Percentiles rank a stretch among this genome's conserved stretches.
phyloP scores from a whole-genome alignment of 2,329 filamentous ascomycete species.

The Penicillium sp. region DNA sequence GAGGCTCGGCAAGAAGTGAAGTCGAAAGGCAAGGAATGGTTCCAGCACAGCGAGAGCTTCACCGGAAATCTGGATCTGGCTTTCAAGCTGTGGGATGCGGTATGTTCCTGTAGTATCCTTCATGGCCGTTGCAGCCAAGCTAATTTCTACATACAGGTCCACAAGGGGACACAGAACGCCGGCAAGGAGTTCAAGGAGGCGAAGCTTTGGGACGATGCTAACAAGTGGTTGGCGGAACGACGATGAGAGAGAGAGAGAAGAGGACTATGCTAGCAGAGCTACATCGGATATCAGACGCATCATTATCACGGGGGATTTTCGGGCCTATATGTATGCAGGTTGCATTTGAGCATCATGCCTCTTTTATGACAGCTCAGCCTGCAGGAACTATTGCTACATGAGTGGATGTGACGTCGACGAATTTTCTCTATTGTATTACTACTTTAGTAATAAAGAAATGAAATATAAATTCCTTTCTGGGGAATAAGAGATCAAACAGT shows the following conservation, averaged over 20 bases:
- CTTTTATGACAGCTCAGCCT: constrained; percentile 13
- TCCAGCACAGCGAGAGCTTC: constrained; percentile 66
- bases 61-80: constrained; percentile 63
- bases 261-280: neutral
- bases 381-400: constrained; percentile 10
- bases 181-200: constrained; percentile 59
- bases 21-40: constrained; percentile 63
- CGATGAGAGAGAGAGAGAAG: constrained; percentile 36
- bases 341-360: constrained; percentile 17
- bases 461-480: constrained; percentile 3
- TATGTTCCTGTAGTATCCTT: constrained; percentile 46
- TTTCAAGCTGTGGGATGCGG: constrained; percentile 70
- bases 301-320: constrained; percentile 15
- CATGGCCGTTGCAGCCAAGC: neutral
- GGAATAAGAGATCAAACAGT: neutral
- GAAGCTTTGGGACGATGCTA: constrained; percentile 64
- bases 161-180: constrained; percentile 62
- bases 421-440: constrained; percentile 35
- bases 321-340: constrained; percentile 20
- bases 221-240: constrained; percentile 61
- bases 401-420: constrained; percentile 17
- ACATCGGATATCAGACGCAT: constrained; percentile 8
- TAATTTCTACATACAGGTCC: constrained; percentile 53
- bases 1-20: constrained; percentile 58
- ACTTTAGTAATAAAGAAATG: constrained; percentile 30